Conservation (phyloP, 257 asterid genomes). For the Petrea volubilis region DNA sequence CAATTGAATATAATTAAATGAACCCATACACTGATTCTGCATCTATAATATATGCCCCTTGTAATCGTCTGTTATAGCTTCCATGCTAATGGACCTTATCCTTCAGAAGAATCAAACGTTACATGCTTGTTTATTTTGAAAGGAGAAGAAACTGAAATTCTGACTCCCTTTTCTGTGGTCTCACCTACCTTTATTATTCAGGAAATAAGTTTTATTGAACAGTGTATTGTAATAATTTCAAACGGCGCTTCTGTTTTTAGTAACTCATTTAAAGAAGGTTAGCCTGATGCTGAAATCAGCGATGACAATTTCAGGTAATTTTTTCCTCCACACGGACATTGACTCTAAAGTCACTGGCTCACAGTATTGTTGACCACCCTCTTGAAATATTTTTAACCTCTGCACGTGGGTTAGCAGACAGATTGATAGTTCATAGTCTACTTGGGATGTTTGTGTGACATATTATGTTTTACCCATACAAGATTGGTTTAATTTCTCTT, state of each 20-base stretch:
- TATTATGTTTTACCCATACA: not conserved
- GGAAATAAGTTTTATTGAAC: not conserved
- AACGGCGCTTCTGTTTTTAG: not conserved
- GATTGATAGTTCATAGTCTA: not conserved
- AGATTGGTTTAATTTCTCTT: no score
- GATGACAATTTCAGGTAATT: not conserved
- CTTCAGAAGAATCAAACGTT: not conserved
- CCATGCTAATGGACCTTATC: not conserved
- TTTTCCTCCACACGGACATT: not conserved
- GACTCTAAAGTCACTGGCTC: not conserved
- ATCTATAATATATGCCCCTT: not conserved
- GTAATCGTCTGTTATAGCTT: conserved; percentile 8
- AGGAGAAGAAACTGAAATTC: not conserved
- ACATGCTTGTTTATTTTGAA: not conserved
- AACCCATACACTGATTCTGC: not conserved
- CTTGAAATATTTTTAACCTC: not conserved
- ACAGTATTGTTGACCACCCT: not conserved
- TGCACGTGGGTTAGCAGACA: not conserved
- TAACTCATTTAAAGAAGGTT: conserved; percentile 1
- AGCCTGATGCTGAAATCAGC: not conserved
- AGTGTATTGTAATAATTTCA: not conserved
- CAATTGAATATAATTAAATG: no score
- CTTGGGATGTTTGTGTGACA: not conserved
- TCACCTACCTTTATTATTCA: not conserved
- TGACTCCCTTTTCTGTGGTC: not conserved